Base-by-base conservation (phyloP, 2,329 filamentous ascomycete genomes). In the Shiraia sp. region DNA sequence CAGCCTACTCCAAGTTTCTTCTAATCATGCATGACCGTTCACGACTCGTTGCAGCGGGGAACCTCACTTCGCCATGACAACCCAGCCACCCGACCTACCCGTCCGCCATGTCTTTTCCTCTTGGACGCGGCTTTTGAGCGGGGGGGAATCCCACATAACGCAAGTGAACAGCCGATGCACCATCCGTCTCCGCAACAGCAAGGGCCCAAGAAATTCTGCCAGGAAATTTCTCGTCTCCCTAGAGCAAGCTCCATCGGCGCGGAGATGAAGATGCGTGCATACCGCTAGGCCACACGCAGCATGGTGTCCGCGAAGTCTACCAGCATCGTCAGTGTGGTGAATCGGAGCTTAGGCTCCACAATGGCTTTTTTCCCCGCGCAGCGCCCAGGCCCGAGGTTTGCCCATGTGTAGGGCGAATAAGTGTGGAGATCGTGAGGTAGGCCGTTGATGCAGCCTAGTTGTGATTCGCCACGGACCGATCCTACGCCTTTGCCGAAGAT, bases 361-460 rank as follows among this genome's bases (percentile, higher is more conserved):
- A 10, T n/a, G 29, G 24, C 25, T 30, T 24, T 27, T 35, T 30
- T 19, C 39, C 26, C n/a, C n/a, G n/a, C 24, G 28, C 24, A 42
- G 22, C 16, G 33, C 19, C 23, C 24, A 28, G 23, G 14, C 23
- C 49, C 49, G 49, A 45, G 34, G 43, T 47, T 53, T 41, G 27
- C 32, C 47, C 49, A 6, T n/a, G 6, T 14, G 5, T 7, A 16
- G 22, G 38, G 38, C 10, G 26, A 40, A n/a, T n/a, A 25, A 34
- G 16, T 40, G 38, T 40, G 38, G 38, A 32, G 31, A 40, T 40
- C 31, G 31, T 30, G 37, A 40, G 22, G 32, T 26, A 15, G 14
- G 23, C 12, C 23, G 22, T 31, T 32, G 28, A 29, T 15, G 14
- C 17, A 23, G 32, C 26, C 32, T 27, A 17, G 16, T 13, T 33